A percentile compares a stretch with the other conserved stretches of the same genome.
Evolutionary conservation across 257 asterid genomes (phyloP).

Genomic region (Solanum stenotomum): DNA sequence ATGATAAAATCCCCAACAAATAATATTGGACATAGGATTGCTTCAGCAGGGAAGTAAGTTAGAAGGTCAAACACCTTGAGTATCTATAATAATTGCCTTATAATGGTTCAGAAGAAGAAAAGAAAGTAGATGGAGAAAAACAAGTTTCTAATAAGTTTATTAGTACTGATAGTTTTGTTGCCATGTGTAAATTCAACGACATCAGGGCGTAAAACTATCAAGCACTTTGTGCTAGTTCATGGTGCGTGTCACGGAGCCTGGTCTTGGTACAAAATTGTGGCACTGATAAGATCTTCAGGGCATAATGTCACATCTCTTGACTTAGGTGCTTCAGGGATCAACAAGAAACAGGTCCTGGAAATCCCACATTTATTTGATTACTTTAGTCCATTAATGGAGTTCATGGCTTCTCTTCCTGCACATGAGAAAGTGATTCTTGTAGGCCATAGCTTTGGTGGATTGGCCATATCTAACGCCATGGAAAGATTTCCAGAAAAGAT

Average conservation of each 20-base stretch:
- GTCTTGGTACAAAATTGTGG: conserved; percentile 26
- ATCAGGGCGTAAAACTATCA: background rate
- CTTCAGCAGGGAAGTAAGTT: background rate
- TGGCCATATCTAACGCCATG: conserved; percentile 29
- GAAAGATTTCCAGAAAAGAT: conserved; percentile 24
- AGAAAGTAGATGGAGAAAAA: background rate
- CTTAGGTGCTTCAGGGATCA: conserved; percentile 24
- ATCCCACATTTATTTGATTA: conserved; percentile 10
- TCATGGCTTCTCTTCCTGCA: conserved; percentile 20
- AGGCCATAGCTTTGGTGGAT: conserved; percentile 27
- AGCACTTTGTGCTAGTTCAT: conserved; percentile 28
- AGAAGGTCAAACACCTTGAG: background rate
- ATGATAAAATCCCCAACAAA: background rate
- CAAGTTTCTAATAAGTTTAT: background rate
- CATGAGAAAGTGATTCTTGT: conserved; percentile 22
- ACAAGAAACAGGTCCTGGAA: conserved; percentile 6
- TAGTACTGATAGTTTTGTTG: background rate
- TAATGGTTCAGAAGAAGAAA: background rate
- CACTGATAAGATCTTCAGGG: background rate
- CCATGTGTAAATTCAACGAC: background rate
- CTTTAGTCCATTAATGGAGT: conserved; percentile 15
- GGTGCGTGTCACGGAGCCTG: conserved; percentile 33
- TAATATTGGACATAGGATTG: background rate
- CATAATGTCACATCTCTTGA: conserved; percentile 9
- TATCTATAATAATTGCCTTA: background rate